A percentile compares a stretch with the other conserved stretches of the same genome.
Evolutionary conservation across 2,329 filamentous ascomycete species (phyloP).

Genomic region (Exophiala dermatitidis): DNA sequence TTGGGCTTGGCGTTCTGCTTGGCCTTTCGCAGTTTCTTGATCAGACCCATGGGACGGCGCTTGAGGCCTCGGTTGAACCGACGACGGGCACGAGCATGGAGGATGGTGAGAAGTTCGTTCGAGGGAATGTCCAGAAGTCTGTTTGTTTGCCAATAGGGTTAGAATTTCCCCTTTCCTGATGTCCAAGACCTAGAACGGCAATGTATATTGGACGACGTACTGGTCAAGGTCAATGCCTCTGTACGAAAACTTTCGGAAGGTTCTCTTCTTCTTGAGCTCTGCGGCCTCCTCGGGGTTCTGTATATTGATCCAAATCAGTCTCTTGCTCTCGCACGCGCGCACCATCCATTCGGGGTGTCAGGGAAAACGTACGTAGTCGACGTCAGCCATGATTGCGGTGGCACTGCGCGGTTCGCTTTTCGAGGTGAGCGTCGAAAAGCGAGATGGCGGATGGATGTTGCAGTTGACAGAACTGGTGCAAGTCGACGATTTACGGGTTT

Average conservation of each 20-base stretch:
- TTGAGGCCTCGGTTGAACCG: slow-evolving; percentile 99
- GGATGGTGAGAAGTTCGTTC: slow-evolving; percentile 97
- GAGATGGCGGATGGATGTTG: slow-evolving; percentile 34
- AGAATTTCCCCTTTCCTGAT: slow-evolving; percentile 27
- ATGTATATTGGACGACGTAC: slow-evolving; percentile 53
- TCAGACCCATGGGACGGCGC: slow-evolving; percentile 99
- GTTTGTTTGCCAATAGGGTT: slow-evolving; percentile 22
- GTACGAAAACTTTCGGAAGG: slow-evolving; percentile 99
- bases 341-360: background rate
- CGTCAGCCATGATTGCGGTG: slow-evolving; percentile 73
- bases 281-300: slow-evolving; percentile 97
- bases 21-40: slow-evolving; percentile 99
- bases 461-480: slow-evolving; percentile 10
- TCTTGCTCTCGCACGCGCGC: background rate
- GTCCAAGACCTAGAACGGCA: background rate
- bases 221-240: slow-evolving; percentile 98
- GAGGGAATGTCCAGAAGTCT: slow-evolving; percentile 98
- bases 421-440: slow-evolving; percentile 42
- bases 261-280: slow-evolving; percentile 99
- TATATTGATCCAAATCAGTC: slow-evolving; percentile 20
- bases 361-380: slow-evolving; percentile 67
- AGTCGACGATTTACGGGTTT: slow-evolving; percentile 1
- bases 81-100: slow-evolving; percentile 96
- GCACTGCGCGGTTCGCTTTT: slow-evolving; percentile 40
- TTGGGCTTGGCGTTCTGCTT: slow-evolving; percentile 99